Evolutionary conservation across 306 rosid genomes (phyloP), one percentile per base, ranked within the genome.

Genomic region (Oxytropis ochrocephala): DNA sequence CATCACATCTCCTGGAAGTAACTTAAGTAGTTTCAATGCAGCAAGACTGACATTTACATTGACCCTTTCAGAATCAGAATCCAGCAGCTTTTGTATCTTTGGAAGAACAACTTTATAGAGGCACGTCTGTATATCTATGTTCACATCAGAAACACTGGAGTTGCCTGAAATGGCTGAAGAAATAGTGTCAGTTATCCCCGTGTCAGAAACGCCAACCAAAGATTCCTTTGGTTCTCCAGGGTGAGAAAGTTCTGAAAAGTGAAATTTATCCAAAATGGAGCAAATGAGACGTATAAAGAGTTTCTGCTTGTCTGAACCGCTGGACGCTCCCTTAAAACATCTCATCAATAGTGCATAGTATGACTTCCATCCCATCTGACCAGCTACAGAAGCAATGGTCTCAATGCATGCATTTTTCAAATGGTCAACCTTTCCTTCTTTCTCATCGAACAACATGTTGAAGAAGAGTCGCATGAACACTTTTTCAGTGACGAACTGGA

Each of bases 291-390:
- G 87, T 69, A 90, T 52, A 14, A 81, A 72, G 71, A 74, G 74
- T 82, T 87, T 94, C 73, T 88, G 89, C 84, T 88, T 90, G 66
- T 87, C 83, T 12, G 89, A 82, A 79, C 82, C 66, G 50, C 57
- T 74, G 63, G 72, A 79, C 30, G 75, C 76, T 79, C 85, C 95
- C 66, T 73, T 85, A 46, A 94, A 84, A 85, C 98, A 86, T 81
- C 85, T 90, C 71, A 42, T 77, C 78, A 94, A 69, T 73, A 94
- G 85, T 44, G 82, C 73, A 78, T 85, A 87, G 75, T 91, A 90
- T 70, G 90, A 90, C 73, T 87, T 86, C 97, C 98, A 94, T 61
- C 85, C 93, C 89, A 86, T 83, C 79, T 83, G 80, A 24, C 92
- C 81, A 56, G 97, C 84, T 73, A 90, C 80, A 70, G 96, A 88